These are phyloP conservation scores for Pedinophyceae sp. DNA, from an alignment of 139 green algal genomes.

Conservation along the genomic window DNA sequence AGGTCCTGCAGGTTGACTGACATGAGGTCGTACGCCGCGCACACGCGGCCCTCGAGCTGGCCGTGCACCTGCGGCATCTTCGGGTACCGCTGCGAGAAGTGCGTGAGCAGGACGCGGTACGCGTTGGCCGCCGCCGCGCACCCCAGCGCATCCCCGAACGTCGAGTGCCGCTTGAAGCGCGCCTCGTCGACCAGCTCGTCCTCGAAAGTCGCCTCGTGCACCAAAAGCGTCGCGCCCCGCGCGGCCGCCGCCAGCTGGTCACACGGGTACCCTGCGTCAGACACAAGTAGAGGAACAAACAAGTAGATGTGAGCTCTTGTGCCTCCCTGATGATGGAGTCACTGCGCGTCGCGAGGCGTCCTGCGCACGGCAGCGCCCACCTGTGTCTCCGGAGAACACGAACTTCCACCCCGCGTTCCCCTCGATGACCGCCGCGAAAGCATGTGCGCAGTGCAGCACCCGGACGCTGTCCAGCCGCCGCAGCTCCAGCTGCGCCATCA, in stretches of 20 bases:
- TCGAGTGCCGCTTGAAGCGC: conserved; percentile 73
- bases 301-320: conserved; percentile 6
- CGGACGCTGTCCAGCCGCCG: conserved; percentile 32
- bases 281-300: conserved; percentile 25
- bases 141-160: conserved; percentile 64
- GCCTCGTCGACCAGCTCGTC: conserved; percentile 70
- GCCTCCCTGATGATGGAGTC: not conserved
- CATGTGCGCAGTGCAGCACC: conserved; percentile 53
- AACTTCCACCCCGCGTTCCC: conserved; percentile 43
- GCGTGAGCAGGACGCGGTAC: conserved; percentile 85
- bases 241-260: conserved; percentile 49
- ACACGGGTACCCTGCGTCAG: conserved; percentile 30
- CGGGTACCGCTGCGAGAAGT: conserved; percentile 91
- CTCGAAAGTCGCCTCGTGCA: conserved; percentile 93
- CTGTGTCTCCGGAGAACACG: conserved; percentile 81
- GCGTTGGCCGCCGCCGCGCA: conserved; percentile 11
- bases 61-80: conserved; percentile 57
- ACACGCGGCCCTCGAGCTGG: conserved; percentile 18
- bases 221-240: conserved; percentile 57
- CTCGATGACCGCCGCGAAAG: conserved; percentile 57
- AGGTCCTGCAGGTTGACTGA: conserved; percentile 46
- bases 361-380: not conserved
- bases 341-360: not conserved
- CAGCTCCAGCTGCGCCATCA: conserved; percentile 29
- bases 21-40: conserved; percentile 95